Evolutionary conservation across 768 basidiomycete genomes (phyloP).

Genomic region (Leccinum incarnatum): DNA sequence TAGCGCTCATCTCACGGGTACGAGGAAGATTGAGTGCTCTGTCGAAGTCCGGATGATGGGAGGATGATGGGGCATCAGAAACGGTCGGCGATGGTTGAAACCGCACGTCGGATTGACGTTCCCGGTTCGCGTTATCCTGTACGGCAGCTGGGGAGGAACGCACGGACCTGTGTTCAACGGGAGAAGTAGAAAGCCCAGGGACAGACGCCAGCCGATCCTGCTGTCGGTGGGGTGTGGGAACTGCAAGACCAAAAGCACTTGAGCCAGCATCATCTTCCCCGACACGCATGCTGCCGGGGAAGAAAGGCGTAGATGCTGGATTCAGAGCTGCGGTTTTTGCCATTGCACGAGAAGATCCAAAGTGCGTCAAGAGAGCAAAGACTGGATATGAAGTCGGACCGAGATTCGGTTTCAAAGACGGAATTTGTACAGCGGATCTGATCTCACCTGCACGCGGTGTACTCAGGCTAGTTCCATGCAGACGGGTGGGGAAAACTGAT

Average conservation of each 20-base stretch:
- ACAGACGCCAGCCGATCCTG: constrained; percentile 44
- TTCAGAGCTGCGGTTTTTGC: constrained; percentile 76
- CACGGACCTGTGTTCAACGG: constrained; percentile 64
- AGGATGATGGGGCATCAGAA: constrained; percentile 46
- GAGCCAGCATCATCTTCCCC: constrained; percentile 51
- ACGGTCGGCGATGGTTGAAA: constrained; percentile 37
- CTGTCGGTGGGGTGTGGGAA: constrained; percentile 42
- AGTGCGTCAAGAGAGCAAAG: constrained; percentile 23
- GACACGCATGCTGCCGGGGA: constrained; percentile 60
- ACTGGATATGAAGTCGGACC: constrained; percentile 9
- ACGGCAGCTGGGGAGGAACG: constrained; percentile 70
- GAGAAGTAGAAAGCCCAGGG: constrained; percentile 57
- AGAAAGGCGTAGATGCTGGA: constrained; percentile 82
- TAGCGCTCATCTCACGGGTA: constrained; percentile 47
- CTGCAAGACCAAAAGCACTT: constrained; percentile 43
- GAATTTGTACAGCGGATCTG: background rate
- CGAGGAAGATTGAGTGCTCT: constrained; percentile 43
- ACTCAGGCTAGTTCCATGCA: constrained; percentile 31
- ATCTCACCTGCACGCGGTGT: constrained; percentile 24
- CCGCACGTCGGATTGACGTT: constrained; percentile 24
- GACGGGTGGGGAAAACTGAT: background rate
- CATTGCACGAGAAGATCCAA: constrained; percentile 42
- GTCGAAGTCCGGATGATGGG: constrained; percentile 45
- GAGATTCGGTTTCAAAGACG: constrained; percentile 6
- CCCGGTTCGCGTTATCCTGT: constrained; percentile 30